Evolutionary conservation across 2,329 filamentous ascomycete species (phyloP), one percentile per base, ranked within the genome.

Genomic region (Leptographium galeiforme): DNA sequence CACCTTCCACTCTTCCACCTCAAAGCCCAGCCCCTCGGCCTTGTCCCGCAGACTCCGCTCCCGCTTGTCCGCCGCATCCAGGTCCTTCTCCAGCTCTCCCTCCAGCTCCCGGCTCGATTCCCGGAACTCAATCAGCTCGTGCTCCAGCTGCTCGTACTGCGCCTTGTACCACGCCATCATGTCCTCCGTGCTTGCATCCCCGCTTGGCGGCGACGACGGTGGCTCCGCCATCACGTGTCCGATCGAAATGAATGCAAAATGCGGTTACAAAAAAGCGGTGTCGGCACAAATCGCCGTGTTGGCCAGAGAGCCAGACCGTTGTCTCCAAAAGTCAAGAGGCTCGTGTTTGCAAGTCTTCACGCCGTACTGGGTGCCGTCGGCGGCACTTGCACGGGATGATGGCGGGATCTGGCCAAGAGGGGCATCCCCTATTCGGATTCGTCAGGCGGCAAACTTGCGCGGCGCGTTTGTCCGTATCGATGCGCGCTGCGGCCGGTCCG

Each of bases 1-100:
- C 73, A 91, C 89, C 83, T 97, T 97, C 93, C 93, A 98, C 70
- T 98, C 93, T 55, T 97, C 89, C 0, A 93, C 90, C 68, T 97
- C 90, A 64, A 89, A 98, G 50, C 78, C 81, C 58, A 95, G 69
- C 40, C 76, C 78, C 68, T 97, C 91, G 1, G 88, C 85, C 72
- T 91, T 95, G 67, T 95, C 85, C 67, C 90, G 84, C 61, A 96
- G 70, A 59, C 82, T 75, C 58, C 89, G 80, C 71, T 97, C 91
- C 62, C 89, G 81, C 73, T 95, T 95, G 74, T 98, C 93, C 46
- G 90, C 90, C 46, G 88, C 85, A 63, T 97, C 91, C 54, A 98
- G 84, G 67, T 98, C 93, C 73, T 90, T 94, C 70, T 98, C 93
- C 52, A 98, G 75, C 69, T 97, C 93, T 48, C 85, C 81, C 69